phyloP scores from a whole-genome alignment of 176 grass and related monocot genomes.

The Zoysia pacifica region DNA sequence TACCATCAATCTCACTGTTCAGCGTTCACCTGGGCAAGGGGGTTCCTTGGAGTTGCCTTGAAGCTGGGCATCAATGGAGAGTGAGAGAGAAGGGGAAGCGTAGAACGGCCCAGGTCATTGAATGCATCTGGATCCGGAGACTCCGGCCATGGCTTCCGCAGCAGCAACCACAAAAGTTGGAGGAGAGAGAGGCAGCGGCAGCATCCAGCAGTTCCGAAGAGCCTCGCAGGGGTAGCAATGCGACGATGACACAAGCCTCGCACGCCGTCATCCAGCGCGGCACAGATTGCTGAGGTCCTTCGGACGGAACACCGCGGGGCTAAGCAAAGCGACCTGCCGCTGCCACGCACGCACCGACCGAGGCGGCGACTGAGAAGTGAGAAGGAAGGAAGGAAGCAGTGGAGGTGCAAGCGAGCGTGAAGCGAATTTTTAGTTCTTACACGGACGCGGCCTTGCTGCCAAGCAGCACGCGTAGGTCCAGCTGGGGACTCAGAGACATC shows the following conservation, averaged over 20 bases:
- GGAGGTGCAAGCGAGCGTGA: constrained; percentile 5
- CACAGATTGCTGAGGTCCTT: constrained; percentile 51
- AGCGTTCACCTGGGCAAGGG: constrained; percentile 29
- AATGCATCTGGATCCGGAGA: constrained; percentile 50
- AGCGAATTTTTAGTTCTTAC: background rate
- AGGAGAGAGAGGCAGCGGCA: constrained; percentile 7
- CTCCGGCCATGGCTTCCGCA: constrained; percentile 29
- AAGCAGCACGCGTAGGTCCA: background rate
- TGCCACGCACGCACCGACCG: background rate
- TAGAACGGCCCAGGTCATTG: constrained; percentile 48
- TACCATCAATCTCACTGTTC: constrained; percentile 23
- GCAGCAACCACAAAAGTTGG: constrained; percentile 49
- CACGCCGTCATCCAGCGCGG: constrained; percentile 1
- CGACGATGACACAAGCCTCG: constrained; percentile 37
- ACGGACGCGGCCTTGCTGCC: constrained; percentile 16
- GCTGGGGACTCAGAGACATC: constrained; percentile 9
- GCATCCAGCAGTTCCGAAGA: no score
- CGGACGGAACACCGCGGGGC: background rate
- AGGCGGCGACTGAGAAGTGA: background rate
- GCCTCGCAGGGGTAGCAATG: constrained; percentile 16
- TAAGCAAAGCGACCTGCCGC: background rate
- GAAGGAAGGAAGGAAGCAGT: background rate
- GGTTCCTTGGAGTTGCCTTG: constrained; percentile 18
- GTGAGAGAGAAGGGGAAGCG: constrained; percentile 8
- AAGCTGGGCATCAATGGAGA: constrained; percentile 32